phyloP scores from a whole-genome alignment of 2,329 filamentous ascomycete species.

The Colletotrichum sp. region DNA sequence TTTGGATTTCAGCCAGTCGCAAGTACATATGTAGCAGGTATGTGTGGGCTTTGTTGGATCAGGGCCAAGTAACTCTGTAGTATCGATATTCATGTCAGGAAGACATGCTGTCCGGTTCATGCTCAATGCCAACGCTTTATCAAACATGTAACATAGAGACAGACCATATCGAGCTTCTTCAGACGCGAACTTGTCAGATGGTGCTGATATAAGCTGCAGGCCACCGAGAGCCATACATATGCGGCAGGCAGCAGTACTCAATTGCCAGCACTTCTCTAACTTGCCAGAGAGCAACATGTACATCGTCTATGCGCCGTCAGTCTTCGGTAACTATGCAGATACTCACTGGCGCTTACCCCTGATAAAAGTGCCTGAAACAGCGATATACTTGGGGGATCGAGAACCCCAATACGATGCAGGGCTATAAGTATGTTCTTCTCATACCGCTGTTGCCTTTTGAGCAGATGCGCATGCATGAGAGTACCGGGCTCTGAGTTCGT shows the following conservation, averaged over 20 bases:
- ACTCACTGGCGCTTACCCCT: neutral
- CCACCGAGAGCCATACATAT: neutral
- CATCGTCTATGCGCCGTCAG: neutral
- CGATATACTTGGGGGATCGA: neutral
- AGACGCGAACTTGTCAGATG: neutral
- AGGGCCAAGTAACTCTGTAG: neutral
- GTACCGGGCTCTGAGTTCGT: neutral
- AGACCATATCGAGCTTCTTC: neutral
- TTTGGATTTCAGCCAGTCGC: neutral
- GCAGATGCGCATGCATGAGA: neutral
- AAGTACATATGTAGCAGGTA: neutral
- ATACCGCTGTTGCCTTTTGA: neutral
- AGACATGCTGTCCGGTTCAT: neutral
- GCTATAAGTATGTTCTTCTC: neutral
- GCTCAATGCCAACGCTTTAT: neutral
- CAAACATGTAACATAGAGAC: neutral
- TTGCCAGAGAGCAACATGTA: neutral
- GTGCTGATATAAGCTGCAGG: neutral
- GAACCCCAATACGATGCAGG: neutral
- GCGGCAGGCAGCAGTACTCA: neutral
- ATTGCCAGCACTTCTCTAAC: neutral
- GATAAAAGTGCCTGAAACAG: neutral
- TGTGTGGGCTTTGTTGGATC: neutral
- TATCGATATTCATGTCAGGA: neutral
- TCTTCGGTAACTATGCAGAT: neutral